Conservation (phyloP, 2,329 filamentous ascomycete genomes). For the Aspergillus quadricinctus region DNA sequence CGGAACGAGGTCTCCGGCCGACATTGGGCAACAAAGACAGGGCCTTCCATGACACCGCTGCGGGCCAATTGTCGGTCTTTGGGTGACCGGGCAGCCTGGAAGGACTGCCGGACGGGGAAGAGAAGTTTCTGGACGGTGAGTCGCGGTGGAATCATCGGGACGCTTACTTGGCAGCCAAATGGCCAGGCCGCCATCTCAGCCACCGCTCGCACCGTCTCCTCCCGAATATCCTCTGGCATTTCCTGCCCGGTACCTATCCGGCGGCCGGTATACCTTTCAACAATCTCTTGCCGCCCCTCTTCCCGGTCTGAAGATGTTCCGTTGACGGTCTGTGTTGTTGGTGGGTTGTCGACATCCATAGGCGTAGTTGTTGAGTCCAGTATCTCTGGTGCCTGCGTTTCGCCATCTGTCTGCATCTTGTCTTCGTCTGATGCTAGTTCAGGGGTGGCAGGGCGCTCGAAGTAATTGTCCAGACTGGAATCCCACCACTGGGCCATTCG, state of each 20-base stretch:
- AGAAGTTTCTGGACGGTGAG: conserved; percentile 49
- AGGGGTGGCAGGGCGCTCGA: conserved; percentile 33
- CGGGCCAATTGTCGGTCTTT: conserved; percentile 50
- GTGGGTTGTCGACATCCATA: conserved; percentile 23
- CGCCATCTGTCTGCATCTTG: conserved; percentile 17
- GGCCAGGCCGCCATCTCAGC: conserved; percentile 56
- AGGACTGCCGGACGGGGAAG: conserved; percentile 54
- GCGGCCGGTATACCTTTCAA: conserved; percentile 51
- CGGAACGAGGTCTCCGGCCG: conserved; percentile 53
- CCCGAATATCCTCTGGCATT: conserved; percentile 56
- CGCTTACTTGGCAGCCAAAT: conserved; percentile 52
- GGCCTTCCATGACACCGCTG: conserved; percentile 55
- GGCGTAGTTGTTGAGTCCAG: conserved; percentile 10
- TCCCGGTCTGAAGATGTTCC: background rate
- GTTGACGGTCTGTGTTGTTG: background rate
- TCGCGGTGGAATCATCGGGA: conserved; percentile 45
- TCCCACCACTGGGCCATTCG: conserved; percentile 62
- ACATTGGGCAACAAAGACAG: conserved; percentile 53
- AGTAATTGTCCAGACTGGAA: conserved; percentile 54
- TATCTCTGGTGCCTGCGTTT: conserved; percentile 11
- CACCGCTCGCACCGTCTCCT: conserved; percentile 53
- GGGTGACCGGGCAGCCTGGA: conserved; percentile 51
- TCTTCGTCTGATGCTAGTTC: conserved; percentile 18
- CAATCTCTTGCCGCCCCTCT: conserved; percentile 10
- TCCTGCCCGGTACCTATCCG: conserved; percentile 54